Evolutionary conservation across 2,329 filamentous ascomycete species (phyloP).

Genomic region (Fusarium sp.): DNA sequence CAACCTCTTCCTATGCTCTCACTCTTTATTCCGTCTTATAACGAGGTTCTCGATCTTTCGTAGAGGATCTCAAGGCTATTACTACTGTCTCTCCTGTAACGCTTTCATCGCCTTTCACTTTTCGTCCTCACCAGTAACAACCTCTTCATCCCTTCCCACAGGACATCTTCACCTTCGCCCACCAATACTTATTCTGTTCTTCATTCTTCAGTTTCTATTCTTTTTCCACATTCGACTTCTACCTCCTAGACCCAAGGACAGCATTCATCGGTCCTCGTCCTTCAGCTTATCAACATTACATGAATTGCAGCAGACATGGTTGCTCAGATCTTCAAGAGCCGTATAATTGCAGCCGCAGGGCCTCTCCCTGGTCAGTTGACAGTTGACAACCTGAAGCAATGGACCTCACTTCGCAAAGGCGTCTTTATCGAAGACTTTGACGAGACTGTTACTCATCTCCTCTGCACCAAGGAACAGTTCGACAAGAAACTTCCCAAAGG

Average conservation of each 20-base stretch:
- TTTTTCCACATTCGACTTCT: background rate
- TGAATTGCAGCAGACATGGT: conserved; percentile 38
- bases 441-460: conserved; percentile 74
- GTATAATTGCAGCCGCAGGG: conserved; percentile 67
- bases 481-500: conserved; percentile 54
- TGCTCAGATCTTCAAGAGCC: conserved; percentile 59
- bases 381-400: conserved; percentile 68
- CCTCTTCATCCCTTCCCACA: background rate
- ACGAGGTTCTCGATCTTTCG: background rate
- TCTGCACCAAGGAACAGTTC: conserved; percentile 72
- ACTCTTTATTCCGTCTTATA: too few relatives aligned
- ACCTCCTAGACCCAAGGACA: background rate
- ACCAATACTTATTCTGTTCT: background rate
- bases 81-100: background rate
- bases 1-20: background rate
- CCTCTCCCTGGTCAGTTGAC: conserved; percentile 61
- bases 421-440: conserved; percentile 62
- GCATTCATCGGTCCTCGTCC: background rate
- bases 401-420: conserved; percentile 73
- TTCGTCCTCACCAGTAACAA: background rate
- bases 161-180: background rate
- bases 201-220: background rate
- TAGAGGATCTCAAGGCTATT: background rate
- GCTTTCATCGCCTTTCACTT: background rate
- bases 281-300: background rate